These are phyloP conservation scores for Trypanosoma brucei DNA, from an alignment of 208 protist species.

Conservation along the genomic window DNA sequence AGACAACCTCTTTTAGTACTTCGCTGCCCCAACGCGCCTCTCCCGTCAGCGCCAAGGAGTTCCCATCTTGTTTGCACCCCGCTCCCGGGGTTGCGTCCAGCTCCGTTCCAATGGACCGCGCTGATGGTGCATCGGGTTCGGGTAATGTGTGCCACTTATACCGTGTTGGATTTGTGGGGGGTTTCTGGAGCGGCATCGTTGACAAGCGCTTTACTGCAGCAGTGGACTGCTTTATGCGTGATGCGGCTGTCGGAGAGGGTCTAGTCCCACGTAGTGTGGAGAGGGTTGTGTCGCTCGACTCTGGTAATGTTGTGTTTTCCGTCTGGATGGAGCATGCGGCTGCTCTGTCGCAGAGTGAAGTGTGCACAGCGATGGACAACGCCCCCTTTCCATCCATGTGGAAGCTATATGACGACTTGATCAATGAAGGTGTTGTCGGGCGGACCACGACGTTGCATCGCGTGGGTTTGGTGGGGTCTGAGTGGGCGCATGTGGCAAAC, in stretches of 20 bases:
- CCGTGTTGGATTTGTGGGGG: conserved; percentile 64
- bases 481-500: conserved; percentile 38
- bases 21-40: neutral
- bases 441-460: conserved; percentile 52
- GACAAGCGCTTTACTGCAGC: conserved; percentile 27
- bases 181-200: conserved; percentile 42
- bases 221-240: conserved; percentile 35
- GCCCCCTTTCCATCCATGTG: conserved; percentile 56
- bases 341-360: conserved; percentile 31
- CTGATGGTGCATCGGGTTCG: neutral
- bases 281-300: conserved; percentile 40
- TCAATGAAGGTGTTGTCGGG: neutral
- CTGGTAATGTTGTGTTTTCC: conserved; percentile 57
- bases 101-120: neutral
- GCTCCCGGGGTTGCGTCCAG: neutral
- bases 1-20: neutral
- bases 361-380: conserved; percentile 35
- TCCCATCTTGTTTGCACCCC: neutral
- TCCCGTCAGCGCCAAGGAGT: neutral
- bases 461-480: conserved; percentile 59
- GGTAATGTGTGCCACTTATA: conserved; percentile 23
- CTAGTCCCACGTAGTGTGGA: conserved; percentile 33
- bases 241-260: conserved; percentile 28
- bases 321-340: conserved; percentile 40
- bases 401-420: conserved; percentile 44